Evolutionary conservation across 805 yeast species (phyloP).

Genomic region (Yamadazyma endophytica): DNA sequence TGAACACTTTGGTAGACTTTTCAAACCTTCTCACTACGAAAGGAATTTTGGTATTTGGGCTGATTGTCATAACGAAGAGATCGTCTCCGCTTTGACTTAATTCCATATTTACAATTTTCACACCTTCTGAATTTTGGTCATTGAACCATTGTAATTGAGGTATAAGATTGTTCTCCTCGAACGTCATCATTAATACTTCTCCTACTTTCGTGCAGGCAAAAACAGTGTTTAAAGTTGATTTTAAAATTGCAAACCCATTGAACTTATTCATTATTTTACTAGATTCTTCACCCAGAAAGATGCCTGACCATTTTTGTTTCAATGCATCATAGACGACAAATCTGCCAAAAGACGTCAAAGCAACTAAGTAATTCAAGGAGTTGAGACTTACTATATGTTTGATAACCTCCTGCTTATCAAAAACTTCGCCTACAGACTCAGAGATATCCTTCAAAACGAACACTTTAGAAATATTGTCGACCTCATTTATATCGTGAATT

Average conservation of each 20-base stretch:
- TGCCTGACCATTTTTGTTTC: slow-evolving; percentile 19
- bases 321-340: slow-evolving; percentile 30
- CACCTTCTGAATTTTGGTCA: slow-evolving; percentile 12
- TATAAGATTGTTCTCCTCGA: slow-evolving; percentile 1
- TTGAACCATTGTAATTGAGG: slow-evolving; percentile 17
- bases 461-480: slow-evolving; percentile 6
- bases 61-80: slow-evolving; percentile 46
- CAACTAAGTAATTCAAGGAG: slow-evolving; percentile 37
- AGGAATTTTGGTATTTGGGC: slow-evolving; percentile 63
- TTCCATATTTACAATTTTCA: slow-evolving; percentile 53
- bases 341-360: slow-evolving; percentile 59
- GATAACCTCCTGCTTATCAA: slow-evolving; percentile 50
- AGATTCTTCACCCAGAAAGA: slow-evolving; percentile 10
- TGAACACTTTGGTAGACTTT: slow-evolving; percentile 13
- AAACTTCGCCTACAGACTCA: slow-evolving; percentile 14
- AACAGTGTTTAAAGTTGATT: slow-evolving; percentile 31
- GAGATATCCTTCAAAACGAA: slow-evolving; percentile 34
- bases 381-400: slow-evolving; percentile 54
- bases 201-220: slow-evolving; percentile 33
- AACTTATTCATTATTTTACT: slow-evolving; percentile 23
- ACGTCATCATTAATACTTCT: slow-evolving; percentile 35
- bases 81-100: no score
- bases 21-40: slow-evolving; percentile 41
- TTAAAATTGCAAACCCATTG: slow-evolving; percentile 38
- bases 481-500: slow-evolving; percentile 46